These are phyloP conservation scores for Macadamia tetraphylla DNA, from an alignment of 164 flowering plant genomes.

Conservation along the genomic window DNA sequence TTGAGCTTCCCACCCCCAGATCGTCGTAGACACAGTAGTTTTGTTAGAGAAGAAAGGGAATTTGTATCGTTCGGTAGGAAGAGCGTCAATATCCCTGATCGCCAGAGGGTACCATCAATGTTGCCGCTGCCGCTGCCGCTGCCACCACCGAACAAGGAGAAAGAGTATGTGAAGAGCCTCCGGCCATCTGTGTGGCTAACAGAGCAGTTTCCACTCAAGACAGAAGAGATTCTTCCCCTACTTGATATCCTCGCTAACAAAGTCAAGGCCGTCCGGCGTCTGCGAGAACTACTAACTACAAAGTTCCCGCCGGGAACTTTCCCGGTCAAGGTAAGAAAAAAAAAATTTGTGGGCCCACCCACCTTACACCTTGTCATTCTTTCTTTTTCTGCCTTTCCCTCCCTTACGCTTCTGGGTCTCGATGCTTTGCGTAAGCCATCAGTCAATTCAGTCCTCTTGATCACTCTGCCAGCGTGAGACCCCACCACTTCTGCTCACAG, in stretches of 20 bases:
- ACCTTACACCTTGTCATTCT: constrained; percentile 6
- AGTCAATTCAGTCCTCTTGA: too few species aligned
- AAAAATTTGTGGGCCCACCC: too few species aligned
- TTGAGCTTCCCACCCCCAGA: constrained; percentile 17
- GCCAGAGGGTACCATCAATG: constrained; percentile 17
- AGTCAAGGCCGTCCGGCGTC: constrained; percentile 82
- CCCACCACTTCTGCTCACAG: too few species aligned
- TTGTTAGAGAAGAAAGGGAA: constrained; percentile 61
- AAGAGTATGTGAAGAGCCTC: constrained; percentile 64
- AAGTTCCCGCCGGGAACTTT: constrained; percentile 91
- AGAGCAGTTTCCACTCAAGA: constrained; percentile 88
- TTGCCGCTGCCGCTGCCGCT: constrained; percentile 25
- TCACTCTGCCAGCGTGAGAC: too few species aligned
- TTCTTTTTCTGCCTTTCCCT: neutral
- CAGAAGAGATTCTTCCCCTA: constrained; percentile 84
- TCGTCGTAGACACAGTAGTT: constrained; percentile 65
- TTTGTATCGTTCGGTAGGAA: constrained; percentile 30
- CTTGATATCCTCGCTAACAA: constrained; percentile 87
- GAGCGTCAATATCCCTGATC: constrained; percentile 20
- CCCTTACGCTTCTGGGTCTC: constrained; percentile 6
- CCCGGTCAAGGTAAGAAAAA: constrained; percentile 77
- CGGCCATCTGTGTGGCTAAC: constrained; percentile 91
- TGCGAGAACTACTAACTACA: constrained; percentile 83
- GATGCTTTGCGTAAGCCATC: constrained; percentile 16
- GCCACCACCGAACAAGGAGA: constrained; percentile 54